Conservation (phyloP, 345 rosid species). For the Leavenworthia alabamica region DNA sequence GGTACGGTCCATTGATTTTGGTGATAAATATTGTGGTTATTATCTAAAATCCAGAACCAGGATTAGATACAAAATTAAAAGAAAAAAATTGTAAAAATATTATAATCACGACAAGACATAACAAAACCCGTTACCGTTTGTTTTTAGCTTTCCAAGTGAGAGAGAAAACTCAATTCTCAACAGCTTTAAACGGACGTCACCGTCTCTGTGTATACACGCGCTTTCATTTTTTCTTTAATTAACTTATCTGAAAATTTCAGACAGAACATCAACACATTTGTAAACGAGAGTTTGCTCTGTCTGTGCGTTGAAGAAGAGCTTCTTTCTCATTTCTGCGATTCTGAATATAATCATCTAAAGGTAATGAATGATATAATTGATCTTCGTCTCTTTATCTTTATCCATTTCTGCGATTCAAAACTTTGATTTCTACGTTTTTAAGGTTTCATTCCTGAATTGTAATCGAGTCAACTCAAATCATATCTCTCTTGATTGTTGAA, state of each 20-base stretch:
- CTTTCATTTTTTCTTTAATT: neutral
- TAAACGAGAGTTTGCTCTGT: slow-evolving; percentile 9
- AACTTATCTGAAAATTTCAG: slow-evolving; percentile 12
- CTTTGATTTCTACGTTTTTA: neutral
- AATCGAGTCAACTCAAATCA: no score
- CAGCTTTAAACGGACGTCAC: slow-evolving; percentile 21
- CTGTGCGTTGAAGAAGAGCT: neutral
- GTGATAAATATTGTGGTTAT: neutral
- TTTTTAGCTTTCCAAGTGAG: slow-evolving; percentile 11
- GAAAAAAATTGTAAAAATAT: neutral
- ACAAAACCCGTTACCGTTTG: slow-evolving; percentile 7
- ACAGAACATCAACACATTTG: slow-evolving; percentile 29
- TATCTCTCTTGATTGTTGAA: no score
- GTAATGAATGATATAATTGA: slow-evolving; percentile 10
- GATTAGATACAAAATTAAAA: neutral
- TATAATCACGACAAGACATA: neutral
- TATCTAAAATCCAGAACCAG: slow-evolving; percentile 7
- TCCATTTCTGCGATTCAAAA: neutral
- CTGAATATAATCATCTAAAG: neutral
- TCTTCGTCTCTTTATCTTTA: no score
- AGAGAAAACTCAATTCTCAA: neutral
- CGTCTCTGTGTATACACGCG: slow-evolving; percentile 26
- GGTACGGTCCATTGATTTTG: neutral
- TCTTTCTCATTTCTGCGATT: slow-evolving; percentile 8
- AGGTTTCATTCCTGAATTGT: slow-evolving; percentile 13